phyloP scores from a whole-genome alignment of 306 rosid species.

The Fragaria ananassa region DNA sequence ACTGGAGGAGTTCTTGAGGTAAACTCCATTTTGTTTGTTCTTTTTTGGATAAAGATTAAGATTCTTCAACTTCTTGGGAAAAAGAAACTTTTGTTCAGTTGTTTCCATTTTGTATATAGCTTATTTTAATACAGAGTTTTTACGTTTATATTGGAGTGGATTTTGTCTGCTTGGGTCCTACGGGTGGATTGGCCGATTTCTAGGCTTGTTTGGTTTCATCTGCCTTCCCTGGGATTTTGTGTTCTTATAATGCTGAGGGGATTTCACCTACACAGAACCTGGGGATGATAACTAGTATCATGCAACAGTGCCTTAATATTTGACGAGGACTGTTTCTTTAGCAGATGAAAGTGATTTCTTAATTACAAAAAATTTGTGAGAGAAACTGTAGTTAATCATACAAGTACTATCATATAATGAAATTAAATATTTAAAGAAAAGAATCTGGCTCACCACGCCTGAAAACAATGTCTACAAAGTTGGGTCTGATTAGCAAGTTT shows the following conservation, averaged over 20 bases:
- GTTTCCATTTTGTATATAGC: background rate
- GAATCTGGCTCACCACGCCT: background rate
- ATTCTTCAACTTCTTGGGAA: background rate
- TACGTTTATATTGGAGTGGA: background rate
- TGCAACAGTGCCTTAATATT: background rate
- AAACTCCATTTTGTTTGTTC: slow-evolving; percentile 9
- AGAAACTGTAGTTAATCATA: background rate
- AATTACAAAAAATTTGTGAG: background rate
- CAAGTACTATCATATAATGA: background rate
- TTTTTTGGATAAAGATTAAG: background rate
- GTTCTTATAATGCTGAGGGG: background rate
- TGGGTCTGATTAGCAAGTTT: background rate
- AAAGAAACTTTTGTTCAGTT: background rate
- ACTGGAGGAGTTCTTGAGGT: slow-evolving; percentile 94
- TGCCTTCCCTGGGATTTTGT: background rate
- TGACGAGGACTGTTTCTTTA: background rate
- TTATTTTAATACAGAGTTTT: background rate
- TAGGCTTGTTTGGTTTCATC: background rate
- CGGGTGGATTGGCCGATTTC: background rate
- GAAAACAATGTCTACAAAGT: background rate
- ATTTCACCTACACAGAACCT: background rate
- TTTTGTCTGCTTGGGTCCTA: background rate
- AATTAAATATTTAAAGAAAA: background rate
- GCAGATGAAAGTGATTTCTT: background rate
- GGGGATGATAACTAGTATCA: background rate